A percentile compares a stretch with the other conserved stretches of the same genome.
phyloP scores from a whole-genome alignment of 148 eudicot species.

The Amaranthus hypochondriacus region DNA sequence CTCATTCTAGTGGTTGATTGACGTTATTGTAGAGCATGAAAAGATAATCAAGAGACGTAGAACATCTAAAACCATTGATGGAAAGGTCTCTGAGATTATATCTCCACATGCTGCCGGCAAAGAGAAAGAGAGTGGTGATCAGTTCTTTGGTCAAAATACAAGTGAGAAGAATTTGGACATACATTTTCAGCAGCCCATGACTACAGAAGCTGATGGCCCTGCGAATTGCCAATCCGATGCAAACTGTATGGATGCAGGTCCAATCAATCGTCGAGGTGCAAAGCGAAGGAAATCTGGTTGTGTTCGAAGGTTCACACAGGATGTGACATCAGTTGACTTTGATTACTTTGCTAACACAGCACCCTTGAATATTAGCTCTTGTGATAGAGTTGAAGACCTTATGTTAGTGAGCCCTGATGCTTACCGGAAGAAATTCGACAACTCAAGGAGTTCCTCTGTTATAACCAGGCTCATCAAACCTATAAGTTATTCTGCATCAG shows the following conservation, averaged over 20 bases:
- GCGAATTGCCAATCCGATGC: constrained; percentile 39
- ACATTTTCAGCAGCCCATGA: constrained; percentile 28
- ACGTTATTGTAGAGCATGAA: constrained; percentile 25
- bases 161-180: constrained; percentile 22
- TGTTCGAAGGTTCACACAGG: constrained; percentile 73
- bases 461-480: constrained; percentile 71
- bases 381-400: constrained; percentile 29
- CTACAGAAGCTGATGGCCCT: constrained; percentile 34
- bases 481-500: constrained; percentile 55
- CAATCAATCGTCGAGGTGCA: constrained; percentile 55
- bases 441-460: constrained; percentile 32
- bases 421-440: constrained; percentile 37
- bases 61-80: constrained; percentile 26
- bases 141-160: constrained; percentile 20
- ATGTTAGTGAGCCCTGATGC: constrained; percentile 30
- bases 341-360: constrained; percentile 32
- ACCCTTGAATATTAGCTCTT: constrained; percentile 26
- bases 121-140: constrained; percentile 30
- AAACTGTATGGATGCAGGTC: constrained; percentile 41
- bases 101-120: constrained; percentile 32
- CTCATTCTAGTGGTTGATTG: constrained; percentile 21
- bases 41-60: constrained; percentile 29
- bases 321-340: constrained; percentile 23
- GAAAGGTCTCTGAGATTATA: constrained; percentile 30
- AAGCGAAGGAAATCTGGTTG: constrained; percentile 82